phyloP scores from a whole-genome alignment of 108 stramenopile genomes.

The Cylindrotheca fusiformis region DNA sequence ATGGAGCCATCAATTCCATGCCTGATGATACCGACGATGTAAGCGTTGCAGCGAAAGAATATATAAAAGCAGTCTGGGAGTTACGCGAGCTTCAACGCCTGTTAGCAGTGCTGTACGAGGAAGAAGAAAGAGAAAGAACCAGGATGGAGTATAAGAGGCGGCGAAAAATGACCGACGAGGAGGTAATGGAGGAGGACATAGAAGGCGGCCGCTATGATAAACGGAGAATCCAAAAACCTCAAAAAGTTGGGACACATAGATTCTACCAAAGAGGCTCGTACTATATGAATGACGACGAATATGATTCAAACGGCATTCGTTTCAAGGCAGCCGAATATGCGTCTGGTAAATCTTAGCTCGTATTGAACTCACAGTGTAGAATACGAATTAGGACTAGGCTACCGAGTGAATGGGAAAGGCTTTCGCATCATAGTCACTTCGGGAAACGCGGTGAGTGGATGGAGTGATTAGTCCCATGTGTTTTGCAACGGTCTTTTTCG shows the following conservation, averaged over 20 bases:
- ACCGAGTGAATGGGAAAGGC: no score
- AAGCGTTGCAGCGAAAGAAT: conserved; percentile 21
- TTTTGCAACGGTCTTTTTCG: no score
- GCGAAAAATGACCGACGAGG: conserved; percentile 89
- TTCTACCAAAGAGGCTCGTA: conserved; percentile 98
- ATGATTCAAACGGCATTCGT: conserved; percentile 87
- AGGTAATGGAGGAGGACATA: conserved; percentile 76
- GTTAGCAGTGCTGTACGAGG: conserved; percentile 55
- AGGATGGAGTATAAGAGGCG: conserved; percentile 65
- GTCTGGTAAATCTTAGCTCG: no score
- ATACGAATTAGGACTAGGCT: no score
- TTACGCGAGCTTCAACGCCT: conserved; percentile 72
- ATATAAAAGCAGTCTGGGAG: conserved; percentile 75
- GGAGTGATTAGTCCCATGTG: no score
- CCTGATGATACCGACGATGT: conserved; percentile 44
- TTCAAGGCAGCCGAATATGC: conserved; percentile 78
- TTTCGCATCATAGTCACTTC: no score
- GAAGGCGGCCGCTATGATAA: conserved; percentile 50
- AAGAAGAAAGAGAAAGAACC: conserved; percentile 39
- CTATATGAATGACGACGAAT: conserved; percentile 95
- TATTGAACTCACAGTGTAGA: no score
- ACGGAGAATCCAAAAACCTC: conserved; percentile 13
- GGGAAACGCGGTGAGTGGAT: no score
- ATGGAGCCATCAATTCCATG: conserved; percentile 34
- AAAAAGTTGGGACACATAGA: conserved; percentile 63